Evolutionary conservation across 306 rosid genomes (phyloP), one percentile per base, ranked within the genome.

Genomic region (Medicago lupulina): DNA sequence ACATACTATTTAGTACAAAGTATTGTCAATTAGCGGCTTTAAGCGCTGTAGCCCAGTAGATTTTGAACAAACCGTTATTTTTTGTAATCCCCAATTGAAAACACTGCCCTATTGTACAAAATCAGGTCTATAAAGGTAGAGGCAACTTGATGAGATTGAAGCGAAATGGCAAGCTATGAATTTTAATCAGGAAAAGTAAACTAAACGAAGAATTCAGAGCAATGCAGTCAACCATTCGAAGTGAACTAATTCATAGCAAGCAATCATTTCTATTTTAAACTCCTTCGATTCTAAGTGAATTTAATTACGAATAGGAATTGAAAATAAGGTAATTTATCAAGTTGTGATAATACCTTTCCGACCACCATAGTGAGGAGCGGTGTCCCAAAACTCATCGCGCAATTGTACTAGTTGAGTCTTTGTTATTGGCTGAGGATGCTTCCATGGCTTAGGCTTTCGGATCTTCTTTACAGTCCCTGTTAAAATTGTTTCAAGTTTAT

Each of bases 321-420:
- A 79, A 49, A 67, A 18, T 63, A 47, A 15, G 47, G 8, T 44
- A 38, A 73, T 44, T 75, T 11, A 67, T n/a, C n/a, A n/a, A n/a
- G n/a, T n/a, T n/a, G n/a, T n/a, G n/a, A n/a, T n/a, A n/a, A 64
- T 85, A 95, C 98, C 98, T 87, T 92, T 92, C 70, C 91, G 89
- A 73, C 98, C 98, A 79, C 98, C 98, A 80, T 95, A 95, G 74
- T 95, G 98, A 82, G 98, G 98, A 80, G 99, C 93, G 38, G 99
- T 95, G 72, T 95, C 99, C 99, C 99, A 95, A 81, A 95, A 95
- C 82, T 95, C 99, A 50, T 95, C 99, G 6, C 97, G 97, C 87
- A 95, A 40, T 87, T 88, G 97, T 73, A 79, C 73, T 67, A 95
- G 93, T 76, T 95, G 97, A 72, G 92, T 84, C 92, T 85, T 95